Percentiles rank a stretch among this genome's conserved stretches.
phyloP scores from a whole-genome alignment of 768 basidiomycete species.

The Saitozyma sp. region DNA sequence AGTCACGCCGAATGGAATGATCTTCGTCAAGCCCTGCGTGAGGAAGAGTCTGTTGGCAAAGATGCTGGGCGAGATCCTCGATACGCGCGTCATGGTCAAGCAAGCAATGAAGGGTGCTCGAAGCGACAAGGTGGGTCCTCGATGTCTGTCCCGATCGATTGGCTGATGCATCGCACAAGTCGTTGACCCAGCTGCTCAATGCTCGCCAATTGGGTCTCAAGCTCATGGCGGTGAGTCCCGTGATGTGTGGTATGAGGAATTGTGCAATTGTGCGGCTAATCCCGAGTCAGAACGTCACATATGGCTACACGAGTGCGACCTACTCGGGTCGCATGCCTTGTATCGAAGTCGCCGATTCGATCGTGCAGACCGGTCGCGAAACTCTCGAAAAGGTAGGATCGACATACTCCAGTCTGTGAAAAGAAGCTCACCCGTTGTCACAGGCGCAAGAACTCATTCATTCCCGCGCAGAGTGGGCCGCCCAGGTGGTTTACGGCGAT shows the following conservation, averaged over 20 bases:
- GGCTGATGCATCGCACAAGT: constrained; percentile 56
- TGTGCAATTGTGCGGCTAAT: constrained; percentile 1
- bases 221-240: constrained; percentile 79
- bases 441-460: constrained; percentile 84
- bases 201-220: constrained; percentile 91
- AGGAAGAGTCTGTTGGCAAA: constrained; percentile 81
- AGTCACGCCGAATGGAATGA: constrained; percentile 95
- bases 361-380: constrained; percentile 93
- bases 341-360: constrained; percentile 96
- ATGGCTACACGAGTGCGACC: constrained; percentile 92
- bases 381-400: constrained; percentile 82
- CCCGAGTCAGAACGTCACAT: constrained; percentile 60
- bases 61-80: constrained; percentile 88
- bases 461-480: constrained; percentile 77
- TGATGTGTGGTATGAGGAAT: neutral
- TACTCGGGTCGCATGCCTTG: constrained; percentile 98
- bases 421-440: neutral
- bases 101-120: constrained; percentile 84
- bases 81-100: constrained; percentile 97
- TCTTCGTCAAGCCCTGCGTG: constrained; percentile 83
- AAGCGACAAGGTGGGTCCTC: constrained; percentile 66
- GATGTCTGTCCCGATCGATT: neutral
- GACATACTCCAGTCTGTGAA: neutral
- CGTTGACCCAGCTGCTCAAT: constrained; percentile 72
- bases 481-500: constrained; percentile 92